phyloP scores from a whole-genome alignment of 1,139 yeast species.

The Hyphopichia fennica region DNA sequence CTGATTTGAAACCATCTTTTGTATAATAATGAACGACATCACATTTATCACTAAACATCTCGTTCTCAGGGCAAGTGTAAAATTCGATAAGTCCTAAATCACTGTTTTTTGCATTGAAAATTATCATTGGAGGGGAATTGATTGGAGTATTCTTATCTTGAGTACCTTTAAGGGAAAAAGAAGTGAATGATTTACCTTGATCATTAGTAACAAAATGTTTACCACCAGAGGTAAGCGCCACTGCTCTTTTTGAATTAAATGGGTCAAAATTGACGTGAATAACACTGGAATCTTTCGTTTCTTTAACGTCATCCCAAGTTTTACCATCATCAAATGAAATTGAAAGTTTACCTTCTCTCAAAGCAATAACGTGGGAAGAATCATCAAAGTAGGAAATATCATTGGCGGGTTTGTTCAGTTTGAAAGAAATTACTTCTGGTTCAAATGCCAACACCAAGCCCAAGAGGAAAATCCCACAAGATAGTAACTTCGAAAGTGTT shows the following conservation, averaged over 20 bases:
- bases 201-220: slow-evolving; percentile 56
- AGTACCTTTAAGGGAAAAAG: slow-evolving; percentile 27
- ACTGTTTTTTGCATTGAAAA: slow-evolving; percentile 41
- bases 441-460: slow-evolving; percentile 10
- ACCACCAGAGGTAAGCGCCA: slow-evolving; percentile 41
- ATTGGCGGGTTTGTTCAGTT: slow-evolving; percentile 13
- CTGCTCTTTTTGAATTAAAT: slow-evolving; percentile 48
- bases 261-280: slow-evolving; percentile 43
- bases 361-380: slow-evolving; percentile 47
- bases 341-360: slow-evolving; percentile 29
- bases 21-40: slow-evolving; percentile 44
- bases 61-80: slow-evolving; percentile 32
- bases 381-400: slow-evolving; percentile 53
- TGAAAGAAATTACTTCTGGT: slow-evolving; percentile 18
- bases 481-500: neutral
- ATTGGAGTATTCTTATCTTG: slow-evolving; percentile 10
- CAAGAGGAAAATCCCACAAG: neutral
- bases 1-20: slow-evolving; percentile 50
- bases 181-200: slow-evolving; percentile 58
- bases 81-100: slow-evolving; percentile 42
- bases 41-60: slow-evolving; percentile 28
- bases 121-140: slow-evolving; percentile 18
- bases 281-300: slow-evolving; percentile 24
- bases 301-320: slow-evolving; percentile 44
- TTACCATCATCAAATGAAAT: slow-evolving; percentile 61